Percentiles rank a stretch among this genome's conserved stretches.
These are phyloP conservation scores for Murraya koenigii DNA, from an alignment of 345 rosid species.

Conservation along the genomic window DNA sequence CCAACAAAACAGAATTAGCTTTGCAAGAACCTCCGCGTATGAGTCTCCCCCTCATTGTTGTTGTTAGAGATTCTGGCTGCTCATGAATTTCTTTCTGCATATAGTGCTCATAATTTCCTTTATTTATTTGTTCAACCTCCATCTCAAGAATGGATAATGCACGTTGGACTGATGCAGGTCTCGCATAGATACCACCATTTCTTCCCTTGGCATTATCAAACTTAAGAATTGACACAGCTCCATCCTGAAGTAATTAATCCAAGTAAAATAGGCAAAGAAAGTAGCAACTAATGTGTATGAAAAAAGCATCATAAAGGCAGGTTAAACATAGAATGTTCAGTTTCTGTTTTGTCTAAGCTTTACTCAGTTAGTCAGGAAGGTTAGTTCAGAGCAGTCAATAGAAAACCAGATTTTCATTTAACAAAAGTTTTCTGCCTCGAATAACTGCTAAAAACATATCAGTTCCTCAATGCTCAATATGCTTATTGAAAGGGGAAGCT, in stretches of 20 bases:
- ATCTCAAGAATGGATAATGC: slow-evolving; percentile 92
- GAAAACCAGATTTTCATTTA: neutral
- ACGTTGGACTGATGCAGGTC: slow-evolving; percentile 87
- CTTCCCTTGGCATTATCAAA: slow-evolving; percentile 68
- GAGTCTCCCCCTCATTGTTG: slow-evolving; percentile 97
- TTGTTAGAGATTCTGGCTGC: slow-evolving; percentile 92
- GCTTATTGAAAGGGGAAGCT: neutral
- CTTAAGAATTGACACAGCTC: slow-evolving; percentile 76
- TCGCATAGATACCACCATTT: slow-evolving; percentile 40
- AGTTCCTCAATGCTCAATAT: neutral
- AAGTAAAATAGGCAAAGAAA: neutral
- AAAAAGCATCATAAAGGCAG: neutral
- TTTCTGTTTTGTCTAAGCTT: neutral
- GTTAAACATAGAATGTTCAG: neutral
- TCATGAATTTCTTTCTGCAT: slow-evolving; percentile 99
- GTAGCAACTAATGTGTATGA: neutral
- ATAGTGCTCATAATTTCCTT: slow-evolving; percentile 86
- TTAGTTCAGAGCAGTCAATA: neutral
- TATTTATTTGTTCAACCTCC: slow-evolving; percentile 98
- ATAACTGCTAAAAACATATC: neutral
- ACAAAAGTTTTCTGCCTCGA: neutral
- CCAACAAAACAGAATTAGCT: slow-evolving; percentile 81
- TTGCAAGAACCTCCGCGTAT: slow-evolving; percentile 85
- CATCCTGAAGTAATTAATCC: slow-evolving; percentile 55
- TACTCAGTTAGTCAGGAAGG: neutral